A percentile compares a stretch with the other conserved stretches of the same genome.
phyloP scores from a whole-genome alignment of 345 rosid genomes.

The Lenwebbia sp. region DNA sequence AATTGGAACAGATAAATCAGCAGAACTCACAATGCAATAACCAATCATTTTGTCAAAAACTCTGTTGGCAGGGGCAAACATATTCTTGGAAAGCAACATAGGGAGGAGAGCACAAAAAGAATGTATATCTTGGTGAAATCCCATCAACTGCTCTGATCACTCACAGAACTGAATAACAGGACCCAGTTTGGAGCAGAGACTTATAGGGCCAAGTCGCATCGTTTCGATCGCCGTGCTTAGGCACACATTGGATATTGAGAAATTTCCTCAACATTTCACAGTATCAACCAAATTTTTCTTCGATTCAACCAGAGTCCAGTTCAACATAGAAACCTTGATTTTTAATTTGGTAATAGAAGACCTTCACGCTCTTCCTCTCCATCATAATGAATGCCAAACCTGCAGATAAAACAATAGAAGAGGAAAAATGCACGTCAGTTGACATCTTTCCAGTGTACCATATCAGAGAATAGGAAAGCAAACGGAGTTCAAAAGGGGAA shows the following conservation, averaged over 20 bases:
- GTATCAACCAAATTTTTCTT: not conserved
- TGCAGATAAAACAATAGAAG: not conserved
- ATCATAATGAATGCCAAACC: not conserved
- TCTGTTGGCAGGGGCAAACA: constrained; percentile 19
- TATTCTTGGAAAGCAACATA: constrained; percentile 17
- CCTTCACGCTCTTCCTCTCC: not conserved
- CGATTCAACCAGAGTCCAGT: not conserved
- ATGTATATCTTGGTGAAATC: not conserved
- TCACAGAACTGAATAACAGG: not conserved
- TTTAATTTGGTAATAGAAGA: not conserved
- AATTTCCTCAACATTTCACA: not conserved
- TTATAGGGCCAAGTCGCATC: not conserved
- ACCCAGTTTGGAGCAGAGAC: not conserved
- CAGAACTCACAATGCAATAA: constrained; percentile 2
- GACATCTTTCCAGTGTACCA: not conserved
- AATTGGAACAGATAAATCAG: constrained; percentile 4
- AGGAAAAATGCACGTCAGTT: not conserved
- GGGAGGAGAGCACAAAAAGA: constrained; percentile 20
- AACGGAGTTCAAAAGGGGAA: not conserved
- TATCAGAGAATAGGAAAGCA: not conserved
- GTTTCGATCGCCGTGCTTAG: not conserved
- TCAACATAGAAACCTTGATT: not conserved
- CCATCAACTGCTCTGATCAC: not conserved
- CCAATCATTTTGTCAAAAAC: constrained; percentile 27
- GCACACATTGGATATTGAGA: not conserved